Evolutionary conservation across 2,329 filamentous ascomycete species (phyloP).

Genomic region (Dactylonectria macrodidyma): DNA sequence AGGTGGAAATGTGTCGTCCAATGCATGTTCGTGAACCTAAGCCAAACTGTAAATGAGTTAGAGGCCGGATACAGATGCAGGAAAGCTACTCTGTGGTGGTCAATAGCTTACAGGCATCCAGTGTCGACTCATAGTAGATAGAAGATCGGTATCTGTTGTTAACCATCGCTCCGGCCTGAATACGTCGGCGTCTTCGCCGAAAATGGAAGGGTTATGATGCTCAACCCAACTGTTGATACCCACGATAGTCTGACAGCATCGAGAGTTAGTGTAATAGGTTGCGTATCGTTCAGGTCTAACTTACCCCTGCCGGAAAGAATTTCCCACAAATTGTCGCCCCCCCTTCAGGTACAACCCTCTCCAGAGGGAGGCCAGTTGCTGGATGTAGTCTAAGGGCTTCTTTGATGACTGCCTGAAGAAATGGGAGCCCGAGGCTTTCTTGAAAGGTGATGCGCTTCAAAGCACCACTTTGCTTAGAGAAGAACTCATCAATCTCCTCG

Average conservation of each 20-base stretch:
- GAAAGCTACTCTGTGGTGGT: not conserved
- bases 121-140: not conserved
- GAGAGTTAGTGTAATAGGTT: not conserved
- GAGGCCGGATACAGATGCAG: not conserved
- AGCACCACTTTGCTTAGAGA: not conserved
- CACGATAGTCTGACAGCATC: not conserved
- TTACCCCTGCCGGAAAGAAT: not conserved
- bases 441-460: not conserved
- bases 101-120: not conserved
- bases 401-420: conserved; percentile 8
- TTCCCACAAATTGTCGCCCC: conserved; percentile 57
- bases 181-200: not conserved
- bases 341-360: conserved; percentile 61
- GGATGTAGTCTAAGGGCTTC: conserved; percentile 63
- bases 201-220: not conserved
- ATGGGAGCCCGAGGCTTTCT: not conserved
- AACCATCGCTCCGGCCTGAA: not conserved
- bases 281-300: not conserved
- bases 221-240: conserved; percentile 1
- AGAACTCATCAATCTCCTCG: conserved; percentile 9
- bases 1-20: not conserved
- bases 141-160: not conserved
- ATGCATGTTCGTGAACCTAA: not conserved
- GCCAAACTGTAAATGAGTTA: not conserved
- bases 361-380: conserved; percentile 62